phyloP scores from a whole-genome alignment of 768 basidiomycete species.

The Artomyces pyxidatus region DNA sequence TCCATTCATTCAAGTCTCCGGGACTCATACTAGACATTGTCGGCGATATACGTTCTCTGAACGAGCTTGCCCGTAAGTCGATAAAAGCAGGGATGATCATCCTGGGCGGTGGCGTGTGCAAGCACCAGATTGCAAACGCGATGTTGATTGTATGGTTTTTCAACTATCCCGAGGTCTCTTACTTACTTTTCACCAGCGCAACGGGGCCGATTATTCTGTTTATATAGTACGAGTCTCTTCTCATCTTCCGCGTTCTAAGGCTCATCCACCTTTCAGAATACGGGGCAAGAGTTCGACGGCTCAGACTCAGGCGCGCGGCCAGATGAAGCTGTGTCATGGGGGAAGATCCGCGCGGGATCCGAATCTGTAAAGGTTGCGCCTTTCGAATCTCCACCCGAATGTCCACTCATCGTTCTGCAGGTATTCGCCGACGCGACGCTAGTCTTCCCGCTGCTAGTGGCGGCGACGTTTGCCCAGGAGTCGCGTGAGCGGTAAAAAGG shows the following conservation, averaged over 20 bases:
- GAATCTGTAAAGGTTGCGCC: constrained; percentile 77
- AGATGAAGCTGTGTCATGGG: constrained; percentile 98
- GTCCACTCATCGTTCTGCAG: constrained; percentile 19
- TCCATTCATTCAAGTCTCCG: constrained; percentile 88
- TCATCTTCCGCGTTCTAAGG: background rate
- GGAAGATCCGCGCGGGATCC: constrained; percentile 85
- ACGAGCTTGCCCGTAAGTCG: constrained; percentile 81
- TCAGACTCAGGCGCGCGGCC: constrained; percentile 96
- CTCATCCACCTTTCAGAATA: constrained; percentile 51
- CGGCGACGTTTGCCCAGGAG: constrained; percentile 79
- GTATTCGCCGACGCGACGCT: constrained; percentile 96
- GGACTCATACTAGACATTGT: constrained; percentile 90
- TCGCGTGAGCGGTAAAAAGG: background rate
- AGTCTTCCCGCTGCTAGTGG: constrained; percentile 91
- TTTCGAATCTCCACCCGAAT: background rate
- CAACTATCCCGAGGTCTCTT: constrained; percentile 6
- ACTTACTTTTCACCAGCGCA: constrained; percentile 50
- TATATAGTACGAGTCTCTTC: constrained; percentile 62
- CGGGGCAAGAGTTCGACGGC: constrained; percentile 98
- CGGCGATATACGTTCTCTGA: constrained; percentile 83
- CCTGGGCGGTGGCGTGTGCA: constrained; percentile 96
- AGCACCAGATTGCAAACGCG: constrained; percentile 99
- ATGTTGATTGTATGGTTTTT: constrained; percentile 80
- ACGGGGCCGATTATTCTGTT: constrained; percentile 96
- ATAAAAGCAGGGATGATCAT: constrained; percentile 98